phyloP scores from a whole-genome alignment of 2,329 filamentous ascomycete genomes.

The Epichloe festucae region DNA sequence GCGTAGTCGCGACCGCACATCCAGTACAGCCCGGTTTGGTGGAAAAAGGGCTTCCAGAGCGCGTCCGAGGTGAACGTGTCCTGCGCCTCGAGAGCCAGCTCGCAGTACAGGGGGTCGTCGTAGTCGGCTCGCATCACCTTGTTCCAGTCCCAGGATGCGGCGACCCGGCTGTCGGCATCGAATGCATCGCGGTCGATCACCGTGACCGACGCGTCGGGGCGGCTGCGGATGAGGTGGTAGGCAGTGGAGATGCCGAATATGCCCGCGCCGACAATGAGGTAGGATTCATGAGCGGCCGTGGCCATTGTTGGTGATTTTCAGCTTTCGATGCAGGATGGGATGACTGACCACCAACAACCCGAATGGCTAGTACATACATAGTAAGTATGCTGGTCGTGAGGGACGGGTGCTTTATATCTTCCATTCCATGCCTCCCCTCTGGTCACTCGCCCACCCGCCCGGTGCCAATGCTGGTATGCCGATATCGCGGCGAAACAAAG shows the following conservation, averaged over 20 bases:
- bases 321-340: background rate
- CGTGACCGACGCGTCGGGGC: conserved; percentile 37
- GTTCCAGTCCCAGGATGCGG: conserved; percentile 62
- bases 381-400: no score
- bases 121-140: conserved; percentile 62
- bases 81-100: conserved; percentile 52
- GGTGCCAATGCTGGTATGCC: no score
- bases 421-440: no score
- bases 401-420: no score
- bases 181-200: conserved; percentile 44
- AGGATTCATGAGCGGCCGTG: conserved; percentile 21
- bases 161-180: conserved; percentile 33
- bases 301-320: background rate
- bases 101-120: conserved; percentile 47
- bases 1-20: conserved; percentile 39
- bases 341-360: no score
- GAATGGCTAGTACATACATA: no score
- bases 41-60: conserved; percentile 42
- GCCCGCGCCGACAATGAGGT: conserved; percentile 50
- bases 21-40: conserved; percentile 47
- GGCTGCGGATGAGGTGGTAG: conserved; percentile 42
- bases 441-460: no score
- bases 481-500: no score
- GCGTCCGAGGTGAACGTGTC: conserved; percentile 46
- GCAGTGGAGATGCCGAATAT: conserved; percentile 55